A percentile compares a stretch with the other conserved stretches of the same genome.
phyloP scores from a whole-genome alignment of 495 filamentous ascomycete genomes.

The Immersiella caudata region DNA sequence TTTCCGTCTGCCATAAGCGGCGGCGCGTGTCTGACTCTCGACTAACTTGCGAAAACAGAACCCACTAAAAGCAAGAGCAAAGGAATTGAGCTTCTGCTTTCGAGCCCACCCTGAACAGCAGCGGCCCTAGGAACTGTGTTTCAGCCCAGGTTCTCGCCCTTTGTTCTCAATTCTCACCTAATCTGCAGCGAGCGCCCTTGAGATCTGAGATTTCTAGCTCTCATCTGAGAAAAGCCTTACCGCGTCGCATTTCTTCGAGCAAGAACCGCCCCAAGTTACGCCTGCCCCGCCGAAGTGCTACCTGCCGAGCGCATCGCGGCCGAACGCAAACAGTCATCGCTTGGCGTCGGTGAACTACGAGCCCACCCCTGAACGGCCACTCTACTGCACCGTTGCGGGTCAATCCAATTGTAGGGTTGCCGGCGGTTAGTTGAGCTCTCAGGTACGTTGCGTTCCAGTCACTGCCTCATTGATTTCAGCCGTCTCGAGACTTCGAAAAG shows the following conservation, averaged over 20 bases:
- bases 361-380: slow-evolving; percentile 1
- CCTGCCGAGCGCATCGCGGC: not conserved
- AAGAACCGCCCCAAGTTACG: slow-evolving; percentile 6
- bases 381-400: slow-evolving; percentile 9
- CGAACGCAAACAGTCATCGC: not conserved
- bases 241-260: slow-evolving; percentile 25
- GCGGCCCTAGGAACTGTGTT: slow-evolving; percentile 9
- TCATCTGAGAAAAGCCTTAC: slow-evolving; percentile 29
- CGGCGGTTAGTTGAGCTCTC: slow-evolving; percentile 4
- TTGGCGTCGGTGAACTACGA: not conserved
- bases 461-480: not conserved
- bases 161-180: slow-evolving; percentile 6
- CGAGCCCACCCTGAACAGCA: not conserved
- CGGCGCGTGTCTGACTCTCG: not conserved
- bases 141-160: slow-evolving; percentile 13
- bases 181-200: not conserved
- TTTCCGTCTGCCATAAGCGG: not conserved
- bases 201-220: slow-evolving; percentile 10
- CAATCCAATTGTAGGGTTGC: slow-evolving; percentile 4
- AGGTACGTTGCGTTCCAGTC: slow-evolving; percentile 16
- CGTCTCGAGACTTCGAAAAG: not conserved
- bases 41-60: not conserved
- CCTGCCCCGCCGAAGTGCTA: slow-evolving; percentile 15
- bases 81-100: not conserved
- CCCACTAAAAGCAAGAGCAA: not conserved